phyloP scores from a whole-genome alignment of 352 stramenopile genomes.

The Thraustochytrium sp. region DNA sequence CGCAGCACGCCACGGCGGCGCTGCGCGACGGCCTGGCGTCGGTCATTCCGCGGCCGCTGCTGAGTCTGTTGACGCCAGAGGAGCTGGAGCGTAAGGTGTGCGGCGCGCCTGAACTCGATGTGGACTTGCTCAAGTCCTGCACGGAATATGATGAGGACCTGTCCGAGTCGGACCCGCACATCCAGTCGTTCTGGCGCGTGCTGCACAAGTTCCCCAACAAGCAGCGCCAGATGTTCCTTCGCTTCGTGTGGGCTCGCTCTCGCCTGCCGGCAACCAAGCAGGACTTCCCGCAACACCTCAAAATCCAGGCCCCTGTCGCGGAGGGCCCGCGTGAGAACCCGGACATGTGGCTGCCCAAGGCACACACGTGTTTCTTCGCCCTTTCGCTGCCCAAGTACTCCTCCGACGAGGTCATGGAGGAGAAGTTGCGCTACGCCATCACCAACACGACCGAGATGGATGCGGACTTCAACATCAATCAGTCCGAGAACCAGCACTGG shows the following conservation, averaged over 20 bases:
- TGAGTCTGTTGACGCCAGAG: slow-evolving; percentile 57
- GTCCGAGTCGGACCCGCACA: slow-evolving; percentile 51
- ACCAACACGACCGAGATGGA: slow-evolving; percentile 28
- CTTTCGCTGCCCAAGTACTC: slow-evolving; percentile 77
- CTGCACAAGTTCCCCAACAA: slow-evolving; percentile 52
- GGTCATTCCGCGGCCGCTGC: slow-evolving; percentile 52
- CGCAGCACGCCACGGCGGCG: slow-evolving; percentile 49
- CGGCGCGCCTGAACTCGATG: slow-evolving; percentile 57
- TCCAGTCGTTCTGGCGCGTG: slow-evolving; percentile 62
- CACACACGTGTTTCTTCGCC: slow-evolving; percentile 85
- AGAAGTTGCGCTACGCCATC: slow-evolving; percentile 76
- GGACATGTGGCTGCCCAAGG: slow-evolving; percentile 72
- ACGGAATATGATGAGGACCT: slow-evolving; percentile 57
- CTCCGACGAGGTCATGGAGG: slow-evolving; percentile 61
- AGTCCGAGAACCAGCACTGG: slow-evolving; percentile 23
- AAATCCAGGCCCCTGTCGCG: slow-evolving; percentile 70
- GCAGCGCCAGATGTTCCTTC: slow-evolving; percentile 59
- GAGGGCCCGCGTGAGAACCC: slow-evolving; percentile 55
- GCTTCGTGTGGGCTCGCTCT: slow-evolving; percentile 83
- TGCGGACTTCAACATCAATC: slow-evolving; percentile 22
- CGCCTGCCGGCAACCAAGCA: slow-evolving; percentile 62
- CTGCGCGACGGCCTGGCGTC: slow-evolving; percentile 51
- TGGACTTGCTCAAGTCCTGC: slow-evolving; percentile 56
- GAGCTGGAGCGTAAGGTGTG: slow-evolving; percentile 60
- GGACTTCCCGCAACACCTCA: slow-evolving; percentile 83